phyloP scores from a whole-genome alignment of 768 basidiomycete species.

The Boletus barrowsii region DNA sequence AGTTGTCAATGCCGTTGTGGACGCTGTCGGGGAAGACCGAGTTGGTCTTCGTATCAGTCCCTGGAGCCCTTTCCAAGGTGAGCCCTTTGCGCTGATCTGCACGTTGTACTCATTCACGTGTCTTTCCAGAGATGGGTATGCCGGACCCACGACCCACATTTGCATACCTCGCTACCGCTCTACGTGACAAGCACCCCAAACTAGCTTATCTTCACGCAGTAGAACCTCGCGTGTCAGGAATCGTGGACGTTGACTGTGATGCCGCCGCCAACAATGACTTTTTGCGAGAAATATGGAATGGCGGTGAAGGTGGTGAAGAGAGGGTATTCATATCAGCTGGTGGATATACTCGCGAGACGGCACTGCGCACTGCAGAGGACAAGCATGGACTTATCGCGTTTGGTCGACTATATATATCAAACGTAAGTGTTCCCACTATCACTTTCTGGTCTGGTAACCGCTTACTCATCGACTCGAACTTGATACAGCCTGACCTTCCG shows the following conservation, averaged over 20 bases:
- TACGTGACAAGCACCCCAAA: slow-evolving; percentile 30
- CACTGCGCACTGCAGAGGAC: not conserved
- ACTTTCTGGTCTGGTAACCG: not conserved
- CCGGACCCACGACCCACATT: slow-evolving; percentile 53
- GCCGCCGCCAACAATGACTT: not conserved
- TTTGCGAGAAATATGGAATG: not conserved
- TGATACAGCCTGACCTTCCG: slow-evolving; percentile 27
- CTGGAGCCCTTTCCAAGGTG: not conserved
- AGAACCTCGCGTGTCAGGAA: slow-evolving; percentile 36
- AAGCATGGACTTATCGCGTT: not conserved
- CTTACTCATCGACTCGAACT: not conserved
- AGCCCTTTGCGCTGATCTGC: not conserved
- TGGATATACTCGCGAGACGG: not conserved
- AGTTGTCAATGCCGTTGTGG: not conserved
- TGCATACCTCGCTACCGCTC: slow-evolving; percentile 41
- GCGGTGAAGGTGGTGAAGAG: not conserved
- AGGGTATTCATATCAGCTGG: not conserved
- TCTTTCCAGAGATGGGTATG: slow-evolving; percentile 47
- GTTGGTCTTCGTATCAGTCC: slow-evolving; percentile 1
- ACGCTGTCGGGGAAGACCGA: not conserved
- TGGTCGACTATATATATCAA: slow-evolving; percentile 1
- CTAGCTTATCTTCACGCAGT: slow-evolving; percentile 52
- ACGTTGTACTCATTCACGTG: not conserved
- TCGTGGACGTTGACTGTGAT: not conserved
- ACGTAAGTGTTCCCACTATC: not conserved